Base-by-base conservation (phyloP, 2,329 filamentous ascomycete species). In the Lasiodiplodia gonubiensis region DNA sequence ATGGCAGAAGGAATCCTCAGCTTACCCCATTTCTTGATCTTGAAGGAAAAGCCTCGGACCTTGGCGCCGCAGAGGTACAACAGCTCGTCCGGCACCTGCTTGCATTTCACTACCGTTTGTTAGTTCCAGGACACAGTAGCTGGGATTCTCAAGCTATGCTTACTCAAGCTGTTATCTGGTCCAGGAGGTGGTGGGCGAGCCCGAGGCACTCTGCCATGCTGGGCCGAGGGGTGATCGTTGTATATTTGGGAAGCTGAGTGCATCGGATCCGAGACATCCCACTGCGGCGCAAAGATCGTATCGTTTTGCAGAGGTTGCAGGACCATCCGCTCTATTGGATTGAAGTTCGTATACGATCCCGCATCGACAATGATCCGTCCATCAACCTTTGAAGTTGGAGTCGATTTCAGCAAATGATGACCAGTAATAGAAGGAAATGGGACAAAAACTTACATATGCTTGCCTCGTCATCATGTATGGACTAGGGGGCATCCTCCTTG, bases 291-390 rank as follows among this genome's bases (percentile, higher is more conserved):
- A 1, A 12, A 23, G 2, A 51, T 11, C 2, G 42, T 35, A 7
- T 25, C 27, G 18, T 12, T 10, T 14, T 16, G 18, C 11, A 61
- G 42, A 4, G 57, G 57, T 11, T 2, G 21, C 2, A 61, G 25
- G 18, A 35, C 16, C 7, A 46, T 11, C 10, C 12, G n/a, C 27
- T 61, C n/a, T 2, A 8, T 8, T 5, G 57, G 27, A 11, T 49
- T 49, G 42, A 35, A 61, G 25, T 3, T 23, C 2, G 18, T 8
- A n/a, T 49, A 35, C 5, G 42, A 21, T 11, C 16, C 42, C 3
- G 80, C 79, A 68, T 87, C 85, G 51, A 87, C 82, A 48, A 86
- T 80, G 35, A 87, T 80, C 23, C 84, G 79, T 27, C 82, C 82
- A 67, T 83, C 82, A 67, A 85, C 73, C 67, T 76, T 39, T 39